phyloP scores from a whole-genome alignment of 805 yeast genomes.

The Starmerella roubikii region DNA sequence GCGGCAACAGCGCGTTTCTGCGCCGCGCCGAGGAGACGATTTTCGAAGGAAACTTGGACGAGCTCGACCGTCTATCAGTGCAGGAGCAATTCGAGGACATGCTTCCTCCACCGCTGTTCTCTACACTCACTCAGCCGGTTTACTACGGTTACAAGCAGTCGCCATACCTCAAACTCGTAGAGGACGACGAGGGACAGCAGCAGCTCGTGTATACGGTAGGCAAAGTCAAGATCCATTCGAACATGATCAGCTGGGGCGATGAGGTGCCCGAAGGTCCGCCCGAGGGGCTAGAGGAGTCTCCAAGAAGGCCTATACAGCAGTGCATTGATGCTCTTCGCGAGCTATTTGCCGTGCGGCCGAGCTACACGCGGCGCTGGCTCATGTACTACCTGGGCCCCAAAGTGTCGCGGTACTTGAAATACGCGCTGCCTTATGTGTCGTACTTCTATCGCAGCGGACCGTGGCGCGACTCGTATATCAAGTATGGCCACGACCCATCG shows the following conservation, averaged over 20 bases:
- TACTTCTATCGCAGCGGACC: conserved; percentile 82
- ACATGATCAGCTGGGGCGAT: conserved; percentile 26
- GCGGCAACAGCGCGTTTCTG: conserved; percentile 43
- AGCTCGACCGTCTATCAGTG: conserved; percentile 25
- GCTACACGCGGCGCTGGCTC: conserved; percentile 73
- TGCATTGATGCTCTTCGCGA: conserved; percentile 28
- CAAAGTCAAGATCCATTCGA: conserved; percentile 24
- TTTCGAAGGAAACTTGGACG: conserved; percentile 31
- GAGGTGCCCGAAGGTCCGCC: conserved; percentile 24
- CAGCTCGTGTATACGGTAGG: conserved; percentile 25
- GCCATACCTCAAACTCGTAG: conserved; percentile 40
- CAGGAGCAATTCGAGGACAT: conserved; percentile 25
- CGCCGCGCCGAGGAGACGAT: conserved; percentile 31
- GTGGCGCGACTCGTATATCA: conserved; percentile 78
- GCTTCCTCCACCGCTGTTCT: conserved; percentile 78
- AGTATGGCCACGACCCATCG: conserved; percentile 67
- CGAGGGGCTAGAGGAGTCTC: conserved; percentile 31
- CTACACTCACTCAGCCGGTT: conserved; percentile 63
- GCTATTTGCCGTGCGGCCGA: conserved; percentile 58
- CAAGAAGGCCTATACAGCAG: conserved; percentile 28
- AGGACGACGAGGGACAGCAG: conserved; percentile 36
- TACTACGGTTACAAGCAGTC: conserved; percentile 67
- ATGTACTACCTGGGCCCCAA: conserved; percentile 12
- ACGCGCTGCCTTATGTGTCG: conserved; percentile 73
- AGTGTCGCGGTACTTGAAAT: conserved; percentile 34